Conservation (phyloP, 345 rosid species). For the Brassica nigra region DNA sequence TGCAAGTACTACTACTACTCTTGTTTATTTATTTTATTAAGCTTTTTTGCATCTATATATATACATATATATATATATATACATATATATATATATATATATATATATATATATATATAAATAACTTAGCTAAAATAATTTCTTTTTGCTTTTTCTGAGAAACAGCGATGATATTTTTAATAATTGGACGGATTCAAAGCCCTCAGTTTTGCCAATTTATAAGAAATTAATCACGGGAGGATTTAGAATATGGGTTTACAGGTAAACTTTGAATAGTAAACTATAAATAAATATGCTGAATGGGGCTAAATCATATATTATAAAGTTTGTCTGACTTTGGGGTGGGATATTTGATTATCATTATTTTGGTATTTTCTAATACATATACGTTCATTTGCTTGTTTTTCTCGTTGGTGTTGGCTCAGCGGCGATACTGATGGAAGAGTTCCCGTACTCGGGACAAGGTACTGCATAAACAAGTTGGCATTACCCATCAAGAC, state of each 20-base stretch:
- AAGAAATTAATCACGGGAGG: conserved; percentile 72
- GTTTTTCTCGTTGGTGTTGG: conserved; percentile 5
- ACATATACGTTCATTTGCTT: conserved; percentile 6
- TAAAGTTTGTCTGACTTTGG: neutral
- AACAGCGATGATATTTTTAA: conserved; percentile 51
- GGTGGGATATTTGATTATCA: neutral
- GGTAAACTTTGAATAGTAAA: conserved; percentile 42
- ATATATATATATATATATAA: neutral
- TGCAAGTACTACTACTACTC: conserved; percentile 66
- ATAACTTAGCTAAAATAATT: neutral
- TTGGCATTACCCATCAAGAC: conserved; percentile 60
- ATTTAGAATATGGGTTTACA: conserved; percentile 83
- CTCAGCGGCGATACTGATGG: conserved; percentile 94
- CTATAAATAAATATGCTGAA: neutral
- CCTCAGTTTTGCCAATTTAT: conserved; percentile 76
- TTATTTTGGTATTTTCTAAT: neutral
- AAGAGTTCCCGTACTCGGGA: conserved; percentile 81
- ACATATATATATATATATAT: no score
- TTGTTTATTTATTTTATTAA: neutral
- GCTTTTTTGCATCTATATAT: neutral
- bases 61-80: neutral
- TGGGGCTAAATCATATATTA: neutral
- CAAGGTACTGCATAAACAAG: conserved; percentile 66
- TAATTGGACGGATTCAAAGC: conserved; percentile 53
- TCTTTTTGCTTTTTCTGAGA: neutral